These are phyloP conservation scores for Lipomyces starkeyi DNA, from an alignment of 805 yeast genomes.

Conservation along the genomic window DNA sequence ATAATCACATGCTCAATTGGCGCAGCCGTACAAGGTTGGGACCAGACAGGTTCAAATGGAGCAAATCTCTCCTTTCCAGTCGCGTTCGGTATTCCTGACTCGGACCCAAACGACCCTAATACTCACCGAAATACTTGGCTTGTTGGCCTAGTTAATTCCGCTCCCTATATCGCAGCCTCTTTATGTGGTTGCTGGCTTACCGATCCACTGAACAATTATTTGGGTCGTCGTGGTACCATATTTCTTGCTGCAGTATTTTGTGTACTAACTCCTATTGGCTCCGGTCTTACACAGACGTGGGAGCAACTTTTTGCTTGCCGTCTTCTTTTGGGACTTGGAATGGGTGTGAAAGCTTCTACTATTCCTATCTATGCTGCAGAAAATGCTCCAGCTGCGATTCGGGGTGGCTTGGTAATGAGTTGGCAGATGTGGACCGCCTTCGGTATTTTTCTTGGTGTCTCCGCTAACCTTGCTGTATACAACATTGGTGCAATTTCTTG, in stretches of 20 bases:
- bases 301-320: slow-evolving; percentile 65
- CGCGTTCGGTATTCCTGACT: slow-evolving; percentile 31
- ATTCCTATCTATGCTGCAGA: slow-evolving; percentile 73
- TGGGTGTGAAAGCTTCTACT: slow-evolving; percentile 70
- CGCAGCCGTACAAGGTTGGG: slow-evolving; percentile 76
- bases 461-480: slow-evolving; percentile 62
- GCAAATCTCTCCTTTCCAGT: slow-evolving; percentile 60
- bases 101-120: slow-evolving; percentile 34
- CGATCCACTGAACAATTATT: slow-evolving; percentile 55
- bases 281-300: slow-evolving; percentile 65
- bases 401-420: slow-evolving; percentile 72
- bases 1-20: slow-evolving; percentile 54
- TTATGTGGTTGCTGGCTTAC: slow-evolving; percentile 51
- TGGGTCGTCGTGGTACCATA: slow-evolving; percentile 67
- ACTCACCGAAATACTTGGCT: slow-evolving; percentile 48
- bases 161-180: slow-evolving; percentile 58
- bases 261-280: slow-evolving; percentile 66
- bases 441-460: slow-evolving; percentile 71
- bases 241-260: slow-evolving; percentile 64
- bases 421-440: slow-evolving; percentile 79
- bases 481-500: slow-evolving; percentile 53
- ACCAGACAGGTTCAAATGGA: slow-evolving; percentile 71
- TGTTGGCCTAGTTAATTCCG: slow-evolving; percentile 67
- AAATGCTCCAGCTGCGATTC: slow-evolving; percentile 59
- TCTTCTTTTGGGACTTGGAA: slow-evolving; percentile 64